Evolutionary conservation across 2,329 filamentous ascomycete genomes (phyloP).

Genomic region (Cladosporium sp.): DNA sequence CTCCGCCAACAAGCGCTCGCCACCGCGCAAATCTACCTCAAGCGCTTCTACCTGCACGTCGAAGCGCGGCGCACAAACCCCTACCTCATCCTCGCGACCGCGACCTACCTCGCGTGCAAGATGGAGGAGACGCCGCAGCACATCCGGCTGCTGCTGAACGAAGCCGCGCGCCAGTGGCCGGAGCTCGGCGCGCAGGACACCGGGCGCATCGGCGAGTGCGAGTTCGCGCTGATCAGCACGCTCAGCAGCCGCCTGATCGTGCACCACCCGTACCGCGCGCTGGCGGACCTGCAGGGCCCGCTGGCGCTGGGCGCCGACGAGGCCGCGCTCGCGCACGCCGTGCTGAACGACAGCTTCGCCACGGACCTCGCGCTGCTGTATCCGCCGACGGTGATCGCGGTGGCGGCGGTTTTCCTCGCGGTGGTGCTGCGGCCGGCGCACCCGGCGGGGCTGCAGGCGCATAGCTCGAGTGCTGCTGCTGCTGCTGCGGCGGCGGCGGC

Average conservation of each 20-base stretch:
- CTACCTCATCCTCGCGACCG: constrained; percentile 86
- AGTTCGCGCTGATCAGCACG: constrained; percentile 86
- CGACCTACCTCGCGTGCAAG: constrained; percentile 92
- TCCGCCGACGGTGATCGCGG: constrained; percentile 79
- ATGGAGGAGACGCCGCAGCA: constrained; percentile 97
- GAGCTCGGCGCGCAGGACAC: constrained; percentile 71
- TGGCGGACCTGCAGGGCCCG: constrained; percentile 63
- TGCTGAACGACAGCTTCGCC: constrained; percentile 89
- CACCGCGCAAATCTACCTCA: constrained; percentile 90
- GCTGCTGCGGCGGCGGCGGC: constrained; percentile 20
- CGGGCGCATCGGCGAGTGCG: constrained; percentile 83
- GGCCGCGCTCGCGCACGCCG: constrained; percentile 66
- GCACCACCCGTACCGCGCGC: constrained; percentile 81
- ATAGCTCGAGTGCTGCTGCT: constrained; percentile 29
- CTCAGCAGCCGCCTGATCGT: constrained; percentile 85
- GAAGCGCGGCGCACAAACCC: constrained; percentile 91
- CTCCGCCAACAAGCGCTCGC: constrained; percentile 88
- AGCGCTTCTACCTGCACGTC: constrained; percentile 85
- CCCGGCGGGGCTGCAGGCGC: constrained; percentile 38
- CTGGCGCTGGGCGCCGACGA: constrained; percentile 73
- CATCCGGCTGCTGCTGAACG: constrained; percentile 80
- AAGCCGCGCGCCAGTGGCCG: constrained; percentile 80
- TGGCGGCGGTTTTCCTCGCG: constrained; percentile 76
- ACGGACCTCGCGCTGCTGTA: constrained; percentile 84
- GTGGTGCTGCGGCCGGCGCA: constrained; percentile 68